Base-by-base conservation (phyloP, 805 yeast species). In the Wickerhamiella nectarea region DNA sequence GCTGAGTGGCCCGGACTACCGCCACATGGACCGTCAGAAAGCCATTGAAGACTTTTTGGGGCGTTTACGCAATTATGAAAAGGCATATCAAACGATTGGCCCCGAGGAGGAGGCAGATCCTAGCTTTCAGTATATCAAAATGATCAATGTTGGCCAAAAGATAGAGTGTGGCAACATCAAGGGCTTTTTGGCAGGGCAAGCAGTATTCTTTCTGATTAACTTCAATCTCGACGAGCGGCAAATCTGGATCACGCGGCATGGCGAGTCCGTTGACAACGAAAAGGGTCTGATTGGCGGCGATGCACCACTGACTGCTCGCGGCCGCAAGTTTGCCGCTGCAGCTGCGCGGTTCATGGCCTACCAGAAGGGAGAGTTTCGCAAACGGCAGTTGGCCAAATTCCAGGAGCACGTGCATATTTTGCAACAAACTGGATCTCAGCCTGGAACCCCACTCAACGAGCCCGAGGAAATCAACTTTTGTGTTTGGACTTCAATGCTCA, bases 61-160 rank as follows among this genome's bases (percentile, higher is more conserved):
- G 41, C 71, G 98, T 46, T 69, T 89, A 48, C 63, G 68, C 29
- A 89, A 89, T 57, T 89, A 89, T 59, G 89, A 86, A 58, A 74
- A 71, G 58, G 95, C 89, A 1, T 89, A 89, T 61, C 87, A 91
- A 60, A 80, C 95, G 1, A 79, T 89, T 29, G 94, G 81, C 50
- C 93, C 83, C 36, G 72, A 68, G 15, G 89, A 80, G 56, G 74
- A 72, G 44, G 66, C 69, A 36, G 65, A 80, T 33, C 71, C 68
- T 14, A 74, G 74, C 11, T 77, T 76, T 54, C 95, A 84, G 58
- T 91, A 86, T 55, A 83, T 87, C 51, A 86, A 89, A 61, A 86
- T 89, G 94, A 85, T 89, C 45, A 89, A 89, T 60, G 96, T 87
- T 9, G 97, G 98, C 6, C 77, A 83, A 55, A 91, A 89, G 60